Base-by-base conservation (phyloP, 805 yeast genomes). In the Wickerhamiella domercqiae region DNA sequence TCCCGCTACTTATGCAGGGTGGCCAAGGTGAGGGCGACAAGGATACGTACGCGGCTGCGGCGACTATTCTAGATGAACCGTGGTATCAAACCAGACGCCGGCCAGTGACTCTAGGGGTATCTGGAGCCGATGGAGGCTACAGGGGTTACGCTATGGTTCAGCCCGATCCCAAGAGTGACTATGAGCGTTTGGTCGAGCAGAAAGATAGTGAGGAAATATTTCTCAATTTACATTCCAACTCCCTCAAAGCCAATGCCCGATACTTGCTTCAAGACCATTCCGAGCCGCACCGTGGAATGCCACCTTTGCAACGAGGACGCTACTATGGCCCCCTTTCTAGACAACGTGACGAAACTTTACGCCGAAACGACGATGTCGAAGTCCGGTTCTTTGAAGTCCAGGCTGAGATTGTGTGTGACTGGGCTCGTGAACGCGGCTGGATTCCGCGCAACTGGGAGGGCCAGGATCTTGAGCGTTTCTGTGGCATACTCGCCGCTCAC, bases 11-110 rank as follows among this genome's bases (percentile, higher is more conserved):
- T 29, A 62, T 77, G 3, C 73, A 73, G 53, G 76, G 78, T 25
- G 65, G 64, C 29, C 70, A 69, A 3, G 90, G 90, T n/a, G 82
- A 76, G 57, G 90, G 87, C 36, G 87, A 79, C 52, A 79, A 78
- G 50, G 87, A 78, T 46, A 77, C 87, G 0, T 75, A 76, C 42
- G 61, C 75, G 38, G 80, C 83, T 0, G 80, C 83, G 0, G 77
- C 82, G 4, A 70, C 68, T 38, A 78, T 76, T 1, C 55, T 76
- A 39, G 60, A 61, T 26, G 68, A 77, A 35, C 65, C 73, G 4
- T 75, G 63, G 46, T 78, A 75, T 49, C 70, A 70, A 46, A 67
- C 70, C 3, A 54, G 57, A 39, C 47, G 57, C 1, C 51, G 53
- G 20, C 60, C 63, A 0, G 50, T 52, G 7, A 54, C 64, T 2